A percentile compares a stretch with the other conserved stretches of the same genome.
phyloP scores from a whole-genome alignment of 2,329 filamentous ascomycete species.

The Volutella citrinella region DNA sequence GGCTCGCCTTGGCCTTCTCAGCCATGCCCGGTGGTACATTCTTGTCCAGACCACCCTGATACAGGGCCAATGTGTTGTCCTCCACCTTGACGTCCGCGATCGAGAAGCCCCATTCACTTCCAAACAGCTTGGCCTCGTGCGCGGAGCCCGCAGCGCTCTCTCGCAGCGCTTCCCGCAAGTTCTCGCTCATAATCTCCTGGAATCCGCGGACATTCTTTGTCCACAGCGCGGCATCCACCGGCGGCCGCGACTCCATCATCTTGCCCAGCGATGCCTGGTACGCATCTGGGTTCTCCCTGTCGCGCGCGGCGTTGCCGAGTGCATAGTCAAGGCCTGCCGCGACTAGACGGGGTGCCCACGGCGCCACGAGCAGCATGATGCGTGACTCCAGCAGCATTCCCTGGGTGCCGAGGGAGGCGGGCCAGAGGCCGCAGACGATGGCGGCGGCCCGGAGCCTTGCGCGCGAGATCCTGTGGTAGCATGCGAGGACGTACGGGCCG shows the following conservation, averaged over 20 bases:
- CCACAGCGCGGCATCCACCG: constrained; percentile 7
- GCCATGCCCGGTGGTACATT: constrained; percentile 9
- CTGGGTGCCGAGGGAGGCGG: constrained; percentile 7
- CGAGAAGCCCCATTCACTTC: constrained; percentile 15
- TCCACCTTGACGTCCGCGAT: constrained; percentile 12
- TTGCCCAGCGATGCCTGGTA: constrained; percentile 2
- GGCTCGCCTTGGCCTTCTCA: constrained; percentile 6
- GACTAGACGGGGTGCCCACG: constrained; percentile 7
- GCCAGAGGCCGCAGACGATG: constrained; percentile 15
- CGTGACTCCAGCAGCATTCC: constrained; percentile 13
- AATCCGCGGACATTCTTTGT: constrained; percentile 4
- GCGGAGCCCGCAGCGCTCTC: constrained; percentile 6
- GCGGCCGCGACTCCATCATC: constrained; percentile 4
- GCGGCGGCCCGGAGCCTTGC: constrained; percentile 6
- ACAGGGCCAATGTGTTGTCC: constrained; percentile 4
- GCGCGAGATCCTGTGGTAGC: constrained; percentile 14
- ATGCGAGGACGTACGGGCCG: constrained; percentile 28
- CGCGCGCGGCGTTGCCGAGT: constrained; percentile 7
- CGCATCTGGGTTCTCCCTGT: constrained; percentile 8
- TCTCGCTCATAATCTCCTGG: constrained; percentile 1
- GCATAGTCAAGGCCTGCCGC: constrained; percentile 4
- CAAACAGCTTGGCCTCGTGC: constrained; percentile 10
- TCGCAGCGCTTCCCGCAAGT: constrained; percentile 9
- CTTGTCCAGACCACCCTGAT: constrained; percentile 10
- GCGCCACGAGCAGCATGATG: constrained; percentile 10